A percentile compares a stretch with the other conserved stretches of the same genome.
phyloP scores from a whole-genome alignment of 805 yeast species.

The Danielia reshetovae region DNA sequence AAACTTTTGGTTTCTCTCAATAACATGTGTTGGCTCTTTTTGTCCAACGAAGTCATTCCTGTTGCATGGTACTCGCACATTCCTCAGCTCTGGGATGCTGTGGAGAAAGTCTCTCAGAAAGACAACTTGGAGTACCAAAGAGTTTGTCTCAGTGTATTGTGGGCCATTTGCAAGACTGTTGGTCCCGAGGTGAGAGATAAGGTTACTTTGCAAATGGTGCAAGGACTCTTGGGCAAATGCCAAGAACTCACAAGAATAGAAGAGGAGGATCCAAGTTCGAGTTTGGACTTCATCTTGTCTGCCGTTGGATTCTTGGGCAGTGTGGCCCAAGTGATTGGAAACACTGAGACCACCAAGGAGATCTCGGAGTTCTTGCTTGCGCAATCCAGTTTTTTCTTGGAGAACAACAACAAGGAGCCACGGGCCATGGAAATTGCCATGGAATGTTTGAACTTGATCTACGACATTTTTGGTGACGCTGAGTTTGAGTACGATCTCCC shows the following conservation, averaged over 20 bases:
- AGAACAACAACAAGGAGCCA: constrained; percentile 11
- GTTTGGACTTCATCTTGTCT: constrained; percentile 39
- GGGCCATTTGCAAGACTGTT: constrained; percentile 36
- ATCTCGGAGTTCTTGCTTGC: constrained; percentile 44
- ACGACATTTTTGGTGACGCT: constrained; percentile 78
- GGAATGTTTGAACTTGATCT: constrained; percentile 62
- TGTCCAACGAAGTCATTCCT: constrained; percentile 28
- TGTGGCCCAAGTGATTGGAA: constrained; percentile 44
- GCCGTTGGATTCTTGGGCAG: constrained; percentile 51
- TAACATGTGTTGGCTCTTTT: constrained; percentile 62
- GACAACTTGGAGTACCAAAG: constrained; percentile 24
- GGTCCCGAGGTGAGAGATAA: constrained; percentile 30
- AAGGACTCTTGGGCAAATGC: constrained; percentile 22
- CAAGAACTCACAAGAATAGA: constrained; percentile 6
- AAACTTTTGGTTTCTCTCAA: constrained; percentile 65
- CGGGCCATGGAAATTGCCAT: constrained; percentile 40
- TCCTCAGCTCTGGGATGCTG: constrained; percentile 28
- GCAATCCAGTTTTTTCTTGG: constrained; percentile 12
- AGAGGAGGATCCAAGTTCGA: constrained; percentile 7
- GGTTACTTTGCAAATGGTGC: constrained; percentile 24
- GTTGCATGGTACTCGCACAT: constrained; percentile 36
- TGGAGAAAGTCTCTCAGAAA: constrained; percentile 9
- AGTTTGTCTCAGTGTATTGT: constrained; percentile 31
- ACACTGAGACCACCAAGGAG: constrained; percentile 39
- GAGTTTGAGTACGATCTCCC: constrained; percentile 61